Evolutionary conservation across 2,329 filamentous ascomycete genomes (phyloP).

Genomic region (Xylariales sp.): DNA sequence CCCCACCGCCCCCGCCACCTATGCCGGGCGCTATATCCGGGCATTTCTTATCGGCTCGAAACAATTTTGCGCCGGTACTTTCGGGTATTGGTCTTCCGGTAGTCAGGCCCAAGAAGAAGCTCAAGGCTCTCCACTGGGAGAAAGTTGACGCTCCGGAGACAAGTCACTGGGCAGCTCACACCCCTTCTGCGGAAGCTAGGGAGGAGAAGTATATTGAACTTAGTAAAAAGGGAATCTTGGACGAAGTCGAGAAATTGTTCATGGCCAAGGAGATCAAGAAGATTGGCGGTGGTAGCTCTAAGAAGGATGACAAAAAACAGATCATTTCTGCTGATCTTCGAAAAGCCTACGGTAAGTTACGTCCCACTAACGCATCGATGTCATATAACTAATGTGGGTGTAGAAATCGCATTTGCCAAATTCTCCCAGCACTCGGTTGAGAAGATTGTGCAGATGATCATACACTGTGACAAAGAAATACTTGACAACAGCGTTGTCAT

Average conservation of each 20-base stretch:
- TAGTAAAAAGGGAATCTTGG: conserved; percentile 92
- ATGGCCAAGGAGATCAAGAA: conserved; percentile 96
- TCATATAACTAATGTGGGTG: conserved; percentile 47
- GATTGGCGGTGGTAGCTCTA: conserved; percentile 75
- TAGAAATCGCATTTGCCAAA: conserved; percentile 90
- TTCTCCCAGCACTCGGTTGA: conserved; percentile 88
- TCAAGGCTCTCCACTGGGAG: conserved; percentile 99
- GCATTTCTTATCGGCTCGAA: conserved; percentile 77
- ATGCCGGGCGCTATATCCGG: conserved; percentile 77
- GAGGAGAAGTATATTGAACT: conserved; percentile 97
- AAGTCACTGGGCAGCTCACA: conserved; percentile 91
- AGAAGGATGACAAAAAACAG: conserved; percentile 96
- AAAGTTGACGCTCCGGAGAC: conserved; percentile 93
- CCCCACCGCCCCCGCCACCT: conserved; percentile 65
- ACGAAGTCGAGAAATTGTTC: conserved; percentile 97
- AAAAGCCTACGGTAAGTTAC: conserved; percentile 78
- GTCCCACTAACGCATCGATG: not conserved
- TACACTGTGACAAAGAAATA: conserved; percentile 91
- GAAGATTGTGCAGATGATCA: conserved; percentile 90
- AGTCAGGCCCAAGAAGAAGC: conserved; percentile 96
- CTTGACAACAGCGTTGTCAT: conserved; percentile 92
- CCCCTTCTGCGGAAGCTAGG: conserved; percentile 85
- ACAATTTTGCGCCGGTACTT: conserved; percentile 64
- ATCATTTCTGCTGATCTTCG: conserved; percentile 91
- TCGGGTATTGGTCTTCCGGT: conserved; percentile 78